phyloP scores from a whole-genome alignment of 768 basidiomycete species.

The Hygrophoropsis aurantiaca region DNA sequence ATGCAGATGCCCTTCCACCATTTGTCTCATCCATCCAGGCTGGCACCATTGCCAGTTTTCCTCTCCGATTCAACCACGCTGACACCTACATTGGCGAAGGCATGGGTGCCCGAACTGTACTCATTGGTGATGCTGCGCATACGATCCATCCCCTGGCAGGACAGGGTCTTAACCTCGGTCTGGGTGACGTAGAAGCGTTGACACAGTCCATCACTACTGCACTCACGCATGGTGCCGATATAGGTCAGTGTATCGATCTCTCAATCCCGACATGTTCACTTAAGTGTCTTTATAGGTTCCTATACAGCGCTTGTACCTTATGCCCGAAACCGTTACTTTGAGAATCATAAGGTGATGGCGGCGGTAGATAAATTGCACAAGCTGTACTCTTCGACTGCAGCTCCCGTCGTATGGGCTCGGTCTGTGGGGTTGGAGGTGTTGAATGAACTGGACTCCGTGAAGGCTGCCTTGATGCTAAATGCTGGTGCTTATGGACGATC shows the following conservation, averaged over 20 bases:
- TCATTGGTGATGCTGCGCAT: constrained; percentile 96
- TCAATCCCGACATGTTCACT: not conserved
- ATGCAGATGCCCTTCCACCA: constrained; percentile 70
- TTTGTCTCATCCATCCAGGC: constrained; percentile 68
- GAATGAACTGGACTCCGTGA: constrained; percentile 84
- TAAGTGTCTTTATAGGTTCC: constrained; percentile 48
- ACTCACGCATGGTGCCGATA: constrained; percentile 68
- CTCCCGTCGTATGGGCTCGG: constrained; percentile 81
- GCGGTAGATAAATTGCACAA: constrained; percentile 90
- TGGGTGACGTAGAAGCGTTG: constrained; percentile 80
- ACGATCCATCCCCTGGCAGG: constrained; percentile 94
- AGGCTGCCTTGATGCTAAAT: constrained; percentile 78
- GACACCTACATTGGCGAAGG: constrained; percentile 83
- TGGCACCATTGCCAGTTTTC: constrained; percentile 84
- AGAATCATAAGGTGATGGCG: constrained; percentile 84
- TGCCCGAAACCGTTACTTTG: constrained; percentile 76
- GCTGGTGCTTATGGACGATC: constrained; percentile 52
- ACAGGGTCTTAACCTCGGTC: constrained; percentile 93
- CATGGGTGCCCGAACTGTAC: constrained; percentile 65
- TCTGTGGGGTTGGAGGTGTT: constrained; percentile 87
- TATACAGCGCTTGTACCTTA: constrained; percentile 76
- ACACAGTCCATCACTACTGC: constrained; percentile 61
- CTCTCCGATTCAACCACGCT: constrained; percentile 82
- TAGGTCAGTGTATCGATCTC: constrained; percentile 53
- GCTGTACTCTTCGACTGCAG: constrained; percentile 67